Evolutionary conservation across 768 basidiomycete genomes (phyloP), one percentile per base, ranked within the genome.

Genomic region (Amanita subjunquillea): DNA sequence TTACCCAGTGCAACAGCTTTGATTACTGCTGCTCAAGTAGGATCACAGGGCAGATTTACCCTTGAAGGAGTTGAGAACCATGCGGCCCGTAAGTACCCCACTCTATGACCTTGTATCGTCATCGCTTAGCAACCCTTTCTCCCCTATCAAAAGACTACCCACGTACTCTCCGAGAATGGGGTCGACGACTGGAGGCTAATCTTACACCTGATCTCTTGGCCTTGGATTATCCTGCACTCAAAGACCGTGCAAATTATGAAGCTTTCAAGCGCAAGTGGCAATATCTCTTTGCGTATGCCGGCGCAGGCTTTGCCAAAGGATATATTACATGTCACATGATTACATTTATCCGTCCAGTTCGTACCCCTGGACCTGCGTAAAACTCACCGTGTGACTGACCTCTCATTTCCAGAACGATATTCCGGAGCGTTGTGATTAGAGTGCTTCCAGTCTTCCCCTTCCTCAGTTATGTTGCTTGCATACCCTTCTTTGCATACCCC

Each of bases 91-190:
- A 61, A 67, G 83, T 69, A 38, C 32, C 52, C 46, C 45, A 48
- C 41, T 15, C 27, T 27, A 25, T 22, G 22, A 29, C 40, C 53
- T 48, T 44, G 30, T 20, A 29, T 15, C 42, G n/a, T 34, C 4
- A 25, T 27, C 40, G 34, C 45, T 53, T 53, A 47, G 30, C 25
- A 37, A 48, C 13, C 25, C 37, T 40, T 45, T 34, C 51, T 20
- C 17, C 25, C 54, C 51, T 44, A 48, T 41, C 23, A 38, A 27
- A 50, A 79, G 81, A 91, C 62, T 91, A 95, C 69, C 90, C 92
- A 29, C 83, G 91, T 47, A 95, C 92, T 25, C 77, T 95, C n/a
- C 82, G 91, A 48, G 90, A 91, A 70, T 95, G 92, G 92, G 82
- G 81, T 29, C 74, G 83, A 29, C 79, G 90, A 29, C 80, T 94